Percentiles rank a stretch among this genome's conserved stretches.
These are phyloP conservation scores for Botrytis galanthina DNA, from an alignment of 2,329 filamentous ascomycete species.

Conservation along the genomic window DNA sequence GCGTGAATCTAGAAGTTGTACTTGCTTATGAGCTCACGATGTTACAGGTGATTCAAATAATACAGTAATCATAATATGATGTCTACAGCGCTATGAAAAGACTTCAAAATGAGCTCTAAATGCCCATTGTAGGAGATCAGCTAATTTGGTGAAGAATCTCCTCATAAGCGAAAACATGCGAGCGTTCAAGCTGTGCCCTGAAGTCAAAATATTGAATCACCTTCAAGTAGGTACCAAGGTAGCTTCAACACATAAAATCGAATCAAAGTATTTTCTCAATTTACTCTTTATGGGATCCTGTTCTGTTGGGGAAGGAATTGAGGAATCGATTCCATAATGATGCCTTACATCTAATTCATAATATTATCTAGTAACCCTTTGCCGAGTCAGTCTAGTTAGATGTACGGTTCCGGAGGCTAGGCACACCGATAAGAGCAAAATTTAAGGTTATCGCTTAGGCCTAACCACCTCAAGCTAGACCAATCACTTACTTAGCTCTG, in stretches of 20 bases:
- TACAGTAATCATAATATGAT: neutral
- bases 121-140: neutral
- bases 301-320: neutral
- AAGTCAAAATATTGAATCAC: neutral
- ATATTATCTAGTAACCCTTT: neutral
- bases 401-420: neutral
- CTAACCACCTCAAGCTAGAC: constrained; percentile 15
- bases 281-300: neutral
- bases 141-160: constrained; percentile 1
- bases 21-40: neutral
- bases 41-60: neutral
- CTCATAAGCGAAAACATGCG: constrained; percentile 13
- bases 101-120: neutral
- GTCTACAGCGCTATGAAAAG: neutral
- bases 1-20: neutral
- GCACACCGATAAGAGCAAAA: constrained; percentile 5
- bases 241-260: neutral
- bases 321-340: neutral
- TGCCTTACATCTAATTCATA: neutral
- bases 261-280: neutral
- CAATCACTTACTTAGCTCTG: neutral
- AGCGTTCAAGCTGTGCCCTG: neutral
- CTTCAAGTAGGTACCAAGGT: neutral
- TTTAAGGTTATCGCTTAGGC: constrained; percentile 6
- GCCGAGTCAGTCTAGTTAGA: neutral